Evolutionary conservation across 352 stramenopile species (phyloP), one percentile per base, ranked within the genome.

Genomic region (Pythium oligandrum): DNA sequence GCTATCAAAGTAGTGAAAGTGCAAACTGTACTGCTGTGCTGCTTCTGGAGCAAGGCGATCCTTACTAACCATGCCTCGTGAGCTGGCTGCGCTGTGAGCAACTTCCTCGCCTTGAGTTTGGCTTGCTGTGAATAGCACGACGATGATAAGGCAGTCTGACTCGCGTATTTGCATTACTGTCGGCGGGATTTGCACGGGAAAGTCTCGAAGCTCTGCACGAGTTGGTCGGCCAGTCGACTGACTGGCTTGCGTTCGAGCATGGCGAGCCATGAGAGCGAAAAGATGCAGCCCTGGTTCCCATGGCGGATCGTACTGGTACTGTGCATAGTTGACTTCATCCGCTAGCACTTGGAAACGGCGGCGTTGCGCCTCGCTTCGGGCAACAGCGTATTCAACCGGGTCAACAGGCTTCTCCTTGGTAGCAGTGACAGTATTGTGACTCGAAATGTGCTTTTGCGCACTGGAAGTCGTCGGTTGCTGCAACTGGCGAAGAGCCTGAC

Each of bases 381-480:
- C 26, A 4, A 47, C 57, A 26, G 17, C 17, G 17, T 26, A 26
- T 26, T 26, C 17, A 26, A 26, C 17, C 17, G 17, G 17, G 17
- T 26, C 17, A 26, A 26, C 17, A 26, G 17, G 17, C 17, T 26
- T 26, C 17, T 44, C 8, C 6, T 5, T 43, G 10, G n/a, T 11
- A 3, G 34, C 4, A 33, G 33, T 33, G 8, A 48, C 59, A 30
- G 17, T 11, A 51, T 73, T 57, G n/a, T 55, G 63, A 33, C 60
- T 30, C 5, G 51, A 51, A 8, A 70, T 40, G 38, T 78, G 60
- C 53, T 86, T 86, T 1, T 69, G 66, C 6, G 71, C 54, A 34
- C 78, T 88, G 9, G 75, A 68, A 42, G 71, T 52, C 0, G 78
- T 88, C 32, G 76, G 66, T 34, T 86, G 64, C n/a, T 70, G 56